These are phyloP conservation scores for Neurospora sp. DNA, from an alignment of 495 filamentous ascomycete genomes.

Conservation along the genomic window DNA sequence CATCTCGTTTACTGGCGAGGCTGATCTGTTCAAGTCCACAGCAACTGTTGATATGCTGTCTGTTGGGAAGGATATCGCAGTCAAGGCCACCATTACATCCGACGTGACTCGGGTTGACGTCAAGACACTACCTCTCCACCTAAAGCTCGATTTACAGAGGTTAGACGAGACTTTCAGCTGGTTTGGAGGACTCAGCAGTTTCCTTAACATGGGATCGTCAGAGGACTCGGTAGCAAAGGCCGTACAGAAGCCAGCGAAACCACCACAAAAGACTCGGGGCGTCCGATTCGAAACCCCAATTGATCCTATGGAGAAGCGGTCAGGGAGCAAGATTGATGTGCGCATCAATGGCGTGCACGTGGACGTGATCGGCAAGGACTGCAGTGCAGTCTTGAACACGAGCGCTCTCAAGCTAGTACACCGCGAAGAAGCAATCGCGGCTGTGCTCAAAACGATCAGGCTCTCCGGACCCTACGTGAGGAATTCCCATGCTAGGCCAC, in stretches of 20 bases:
- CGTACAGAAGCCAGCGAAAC: slow-evolving; percentile 25
- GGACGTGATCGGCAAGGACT: slow-evolving; percentile 64
- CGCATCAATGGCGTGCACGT: slow-evolving; percentile 67
- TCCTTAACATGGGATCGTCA: slow-evolving; percentile 76
- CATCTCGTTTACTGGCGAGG: slow-evolving; percentile 57
- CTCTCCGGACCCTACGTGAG: slow-evolving; percentile 58
- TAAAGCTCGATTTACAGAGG: slow-evolving; percentile 68
- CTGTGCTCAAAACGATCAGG: slow-evolving; percentile 66
- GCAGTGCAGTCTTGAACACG: slow-evolving; percentile 62
- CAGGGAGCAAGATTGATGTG: slow-evolving; percentile 61
- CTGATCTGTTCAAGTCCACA: slow-evolving; percentile 62
- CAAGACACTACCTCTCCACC: slow-evolving; percentile 68
- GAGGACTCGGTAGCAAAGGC: slow-evolving; percentile 43
- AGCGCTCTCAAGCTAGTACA: slow-evolving; percentile 70
- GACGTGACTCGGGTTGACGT: slow-evolving; percentile 52
- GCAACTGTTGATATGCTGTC: slow-evolving; percentile 27
- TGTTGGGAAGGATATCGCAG: slow-evolving; percentile 52
- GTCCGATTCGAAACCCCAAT: slow-evolving; percentile 64
- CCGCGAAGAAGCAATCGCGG: slow-evolving; percentile 54
- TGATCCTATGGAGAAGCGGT: slow-evolving; percentile 33
- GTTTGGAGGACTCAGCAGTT: slow-evolving; percentile 87
- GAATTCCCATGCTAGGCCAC: slow-evolving; percentile 38
- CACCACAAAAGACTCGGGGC: slow-evolving; percentile 39
- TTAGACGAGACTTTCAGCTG: slow-evolving; percentile 80
- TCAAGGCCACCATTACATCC: slow-evolving; percentile 45